Conservation (phyloP, 306 rosid genomes). For the Prunus persica region Prunus_persica_NCBIv2 NC_034009.1:18323501-18324000, state of each 20-base stretch:
- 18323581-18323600: constrained; percentile 52
- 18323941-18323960: constrained; percentile 59
- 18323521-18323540: constrained; percentile 43
- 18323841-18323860: constrained; percentile 37
- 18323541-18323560: constrained; percentile 45
- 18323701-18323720: constrained; percentile 89
- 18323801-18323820: constrained; percentile 19
- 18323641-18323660: constrained; percentile 7
- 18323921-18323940: constrained; percentile 61
- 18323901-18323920: constrained; percentile 58
- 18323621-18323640: constrained; percentile 26
- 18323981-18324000: constrained; percentile 18
- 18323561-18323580: constrained; percentile 45
- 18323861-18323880: constrained; percentile 68
- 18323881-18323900: constrained; percentile 72
- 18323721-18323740: constrained; percentile 66
- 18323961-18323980: constrained; percentile 17
- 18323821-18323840: constrained; percentile 20
- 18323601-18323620: constrained; percentile 77
- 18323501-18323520: constrained; percentile 36
- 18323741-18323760: constrained; percentile 62
- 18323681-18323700: constrained; percentile 34
- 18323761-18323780: constrained; percentile 64
- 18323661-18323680: constrained; percentile 5
- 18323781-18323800: constrained; percentile 59